Percentiles rank a stretch among this genome's conserved stretches.
These are phyloP conservation scores for Hericium rajendrae DNA, from an alignment of 768 basidiomycete genomes.

Conservation along the genomic window DNA sequence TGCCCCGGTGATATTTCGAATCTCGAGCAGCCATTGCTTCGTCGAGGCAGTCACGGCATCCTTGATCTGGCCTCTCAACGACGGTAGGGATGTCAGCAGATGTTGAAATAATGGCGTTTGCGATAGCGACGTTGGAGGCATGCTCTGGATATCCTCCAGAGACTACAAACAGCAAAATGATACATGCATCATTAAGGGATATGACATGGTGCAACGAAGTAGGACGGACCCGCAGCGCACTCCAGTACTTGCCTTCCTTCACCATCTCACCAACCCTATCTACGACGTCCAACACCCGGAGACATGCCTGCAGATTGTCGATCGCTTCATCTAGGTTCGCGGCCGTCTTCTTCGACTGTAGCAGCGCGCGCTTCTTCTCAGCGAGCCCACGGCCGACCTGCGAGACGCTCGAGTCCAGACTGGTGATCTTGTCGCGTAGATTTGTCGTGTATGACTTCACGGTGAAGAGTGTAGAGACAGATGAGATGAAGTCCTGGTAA, in stretches of 20 bases:
- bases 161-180: constrained; percentile 43
- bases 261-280: constrained; percentile 92
- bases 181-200: constrained; percentile 15
- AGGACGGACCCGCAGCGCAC: constrained; percentile 78
- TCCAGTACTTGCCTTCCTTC: constrained; percentile 90
- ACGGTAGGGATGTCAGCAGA: constrained; percentile 85
- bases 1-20: constrained; percentile 76
- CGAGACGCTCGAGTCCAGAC: constrained; percentile 79
- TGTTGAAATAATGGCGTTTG: constrained; percentile 92
- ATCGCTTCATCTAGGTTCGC: constrained; percentile 94
- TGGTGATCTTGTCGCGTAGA: constrained; percentile 84
- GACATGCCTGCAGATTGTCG: constrained; percentile 86
- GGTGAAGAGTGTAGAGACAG: constrained; percentile 91
- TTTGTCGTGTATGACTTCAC: constrained; percentile 95
- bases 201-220: constrained; percentile 14
- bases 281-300: constrained; percentile 88
- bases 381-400: constrained; percentile 82
- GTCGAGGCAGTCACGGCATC: constrained; percentile 89
- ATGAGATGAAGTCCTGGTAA: constrained; percentile 96
- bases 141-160: constrained; percentile 87
- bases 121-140: constrained; percentile 81
- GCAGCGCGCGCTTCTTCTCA: constrained; percentile 84
- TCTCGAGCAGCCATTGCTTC: constrained; percentile 95
- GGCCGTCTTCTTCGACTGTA: constrained; percentile 89
- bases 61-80: constrained; percentile 80